Base-by-base conservation (phyloP, 805 yeast genomes). In the Debaryomyces hansenii region DNA sequence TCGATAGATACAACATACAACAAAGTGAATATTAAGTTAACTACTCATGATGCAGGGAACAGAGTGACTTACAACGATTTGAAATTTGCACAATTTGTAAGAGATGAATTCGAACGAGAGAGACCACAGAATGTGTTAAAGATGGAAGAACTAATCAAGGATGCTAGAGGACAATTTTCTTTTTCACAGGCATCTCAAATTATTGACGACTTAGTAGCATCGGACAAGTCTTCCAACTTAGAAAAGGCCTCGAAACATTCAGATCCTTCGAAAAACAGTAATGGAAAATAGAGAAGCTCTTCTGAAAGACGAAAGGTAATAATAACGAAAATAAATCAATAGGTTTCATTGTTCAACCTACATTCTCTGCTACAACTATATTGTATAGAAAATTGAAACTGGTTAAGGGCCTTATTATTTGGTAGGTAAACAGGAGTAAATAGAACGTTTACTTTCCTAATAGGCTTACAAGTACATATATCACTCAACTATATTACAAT, bases 1-100 rank as follows among this genome's bases (percentile, higher is more conserved):
- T 82, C 82, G 0, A 79, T 87, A 10, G 72, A 69, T 0, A 85
- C 85, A 3, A 75, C 82, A 0, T 87, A 85, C 56, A 87, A 81
- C 50, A 65, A 69, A 27, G 86, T 85, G 1, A 66, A 69, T 12
- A 49, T 87, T 3, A 66, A 69, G 20, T 59, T 85, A 33, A 78
- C 83, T 1, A 87, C 92, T 0, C 94, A 87, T 56, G 94, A 87
- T 58, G 67, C 73, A 0, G 71, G 67, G 1, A 63, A 67, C 18
- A 77, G 78, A 4, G 52, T 73, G 20, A 77, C 85, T n/a, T 77
- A 75, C 16, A 55, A 75, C 20, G 95, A 87, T 56, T 53, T 85
- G 37, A 69, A 74, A 45, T 54, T 87, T 56, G 92, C 91, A 6
- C 52, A 57, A 24, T 41, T 52, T n/a, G 63, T 71, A 15, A 39